Evolutionary conservation across 2,329 filamentous ascomycete genomes (phyloP).

Genomic region (Aureobasidium sp.): DNA sequence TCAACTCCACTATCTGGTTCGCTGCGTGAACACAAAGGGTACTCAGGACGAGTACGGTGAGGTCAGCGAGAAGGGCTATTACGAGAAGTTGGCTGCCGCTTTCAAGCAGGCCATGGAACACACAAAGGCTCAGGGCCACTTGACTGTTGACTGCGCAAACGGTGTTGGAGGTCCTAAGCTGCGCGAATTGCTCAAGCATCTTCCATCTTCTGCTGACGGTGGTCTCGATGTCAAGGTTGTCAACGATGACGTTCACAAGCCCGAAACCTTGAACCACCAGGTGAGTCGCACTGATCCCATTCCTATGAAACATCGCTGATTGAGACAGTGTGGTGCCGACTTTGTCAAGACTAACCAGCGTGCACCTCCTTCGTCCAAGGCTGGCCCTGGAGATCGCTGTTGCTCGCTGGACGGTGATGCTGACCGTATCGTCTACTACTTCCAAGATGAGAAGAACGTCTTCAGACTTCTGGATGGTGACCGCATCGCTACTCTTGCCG

Average conservation of each 20-base stretch:
- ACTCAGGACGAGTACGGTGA: constrained; percentile 82
- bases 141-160: constrained; percentile 93
- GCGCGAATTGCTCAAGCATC: constrained; percentile 71
- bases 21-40: constrained; percentile 86
- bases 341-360: constrained; percentile 96
- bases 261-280: constrained; percentile 81
- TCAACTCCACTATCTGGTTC: constrained; percentile 94
- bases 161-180: constrained; percentile 93
- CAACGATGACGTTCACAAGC: constrained; percentile 87
- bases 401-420: constrained; percentile 93
- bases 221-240: constrained; percentile 74
- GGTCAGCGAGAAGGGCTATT: constrained; percentile 85
- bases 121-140: constrained; percentile 60
- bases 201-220: constrained; percentile 59
- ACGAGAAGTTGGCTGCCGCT: constrained; percentile 78
- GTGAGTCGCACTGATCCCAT: constrained; percentile 41
- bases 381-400: constrained; percentile 65
- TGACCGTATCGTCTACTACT: constrained; percentile 94
- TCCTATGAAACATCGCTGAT: background rate
- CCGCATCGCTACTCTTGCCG: constrained; percentile 88
- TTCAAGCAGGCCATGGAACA: constrained; percentile 77
- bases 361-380: constrained; percentile 74
- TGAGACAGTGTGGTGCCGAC: constrained; percentile 73
- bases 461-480: constrained; percentile 96
- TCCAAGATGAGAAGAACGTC: constrained; percentile 67